Evolutionary conservation across 2,329 filamentous ascomycete species (phyloP).

Genomic region (Cyclaneusma minus): DNA sequence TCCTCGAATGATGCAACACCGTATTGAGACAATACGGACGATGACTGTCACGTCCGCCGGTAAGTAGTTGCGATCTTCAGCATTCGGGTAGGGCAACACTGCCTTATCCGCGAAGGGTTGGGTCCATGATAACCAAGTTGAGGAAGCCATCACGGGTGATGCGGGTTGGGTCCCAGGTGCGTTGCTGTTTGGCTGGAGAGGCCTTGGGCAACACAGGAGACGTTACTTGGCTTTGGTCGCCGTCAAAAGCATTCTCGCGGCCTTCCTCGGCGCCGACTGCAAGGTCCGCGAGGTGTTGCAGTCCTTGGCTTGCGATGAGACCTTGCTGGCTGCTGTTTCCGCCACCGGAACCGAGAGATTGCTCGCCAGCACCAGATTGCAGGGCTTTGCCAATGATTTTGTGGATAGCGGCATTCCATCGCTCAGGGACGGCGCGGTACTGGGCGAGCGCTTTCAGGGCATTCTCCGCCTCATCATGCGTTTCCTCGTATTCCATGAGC

Average conservation of each 20-base stretch:
- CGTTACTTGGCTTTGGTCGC: neutral
- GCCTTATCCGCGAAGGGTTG: neutral
- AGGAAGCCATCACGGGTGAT: neutral
- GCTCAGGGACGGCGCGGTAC: slow-evolving; percentile 28
- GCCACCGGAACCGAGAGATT: neutral
- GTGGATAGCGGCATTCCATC: slow-evolving; percentile 41
- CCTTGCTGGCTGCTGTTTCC: neutral
- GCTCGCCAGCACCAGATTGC: no score
- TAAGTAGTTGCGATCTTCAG: neutral
- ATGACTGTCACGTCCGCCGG: neutral
- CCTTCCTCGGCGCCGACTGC: slow-evolving; percentile 23
- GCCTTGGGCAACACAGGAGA: neutral
- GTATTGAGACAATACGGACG: no score
- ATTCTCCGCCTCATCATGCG: slow-evolving; percentile 38
- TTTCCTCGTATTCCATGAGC: slow-evolving; percentile 36
- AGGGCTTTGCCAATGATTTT: slow-evolving; percentile 36
- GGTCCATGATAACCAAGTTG: neutral
- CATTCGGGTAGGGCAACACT: neutral
- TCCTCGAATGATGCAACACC: no score
- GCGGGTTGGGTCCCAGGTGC: neutral
- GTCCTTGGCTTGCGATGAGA: slow-evolving; percentile 1
- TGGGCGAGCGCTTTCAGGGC: slow-evolving; percentile 41
- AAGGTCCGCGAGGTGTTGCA: slow-evolving; percentile 12
- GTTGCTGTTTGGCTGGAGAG: neutral
- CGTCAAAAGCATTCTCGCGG: neutral